Percentiles rank a stretch among this genome's conserved stretches.
Evolutionary conservation across 2,329 filamentous ascomycete genomes (phyloP).

Genomic region (Exophiala aquamarina): DNA sequence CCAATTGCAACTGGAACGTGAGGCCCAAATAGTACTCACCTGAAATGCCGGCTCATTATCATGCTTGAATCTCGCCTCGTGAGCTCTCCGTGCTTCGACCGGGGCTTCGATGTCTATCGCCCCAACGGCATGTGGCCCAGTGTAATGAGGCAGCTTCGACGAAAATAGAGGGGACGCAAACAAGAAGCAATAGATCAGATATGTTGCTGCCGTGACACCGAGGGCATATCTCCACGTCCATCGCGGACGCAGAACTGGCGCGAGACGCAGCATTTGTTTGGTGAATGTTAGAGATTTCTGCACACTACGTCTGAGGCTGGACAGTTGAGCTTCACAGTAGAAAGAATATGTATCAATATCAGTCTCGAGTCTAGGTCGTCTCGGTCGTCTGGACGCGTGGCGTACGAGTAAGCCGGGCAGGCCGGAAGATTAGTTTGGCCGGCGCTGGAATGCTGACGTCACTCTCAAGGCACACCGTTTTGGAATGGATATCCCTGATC

Average conservation of each 20-base stretch:
- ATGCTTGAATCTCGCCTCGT: slow-evolving; percentile 23
- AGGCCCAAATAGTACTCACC: slow-evolving; percentile 8
- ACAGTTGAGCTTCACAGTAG: too few relatives aligned
- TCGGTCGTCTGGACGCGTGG: too few relatives aligned
- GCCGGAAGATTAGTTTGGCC: too few relatives aligned
- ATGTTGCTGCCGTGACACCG: slow-evolving; percentile 14
- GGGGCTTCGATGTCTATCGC: slow-evolving; percentile 28
- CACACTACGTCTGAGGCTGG: too few relatives aligned
- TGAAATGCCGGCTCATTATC: slow-evolving; percentile 22
- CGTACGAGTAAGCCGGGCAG: too few relatives aligned
- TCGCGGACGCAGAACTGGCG: slow-evolving; percentile 12
- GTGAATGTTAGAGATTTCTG: too few relatives aligned
- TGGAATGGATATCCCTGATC: too few relatives aligned
- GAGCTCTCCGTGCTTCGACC: slow-evolving; percentile 19
- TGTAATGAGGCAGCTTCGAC: slow-evolving; percentile 26
- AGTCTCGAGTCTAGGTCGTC: too few relatives aligned
- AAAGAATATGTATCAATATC: too few relatives aligned
- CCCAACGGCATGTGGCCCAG: slow-evolving; percentile 26
- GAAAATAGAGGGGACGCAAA: slow-evolving; percentile 23
- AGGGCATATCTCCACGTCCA: slow-evolving; percentile 26
- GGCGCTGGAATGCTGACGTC: too few relatives aligned
- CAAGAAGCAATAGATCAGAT: slow-evolving; percentile 22
- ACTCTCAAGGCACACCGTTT: too few relatives aligned
- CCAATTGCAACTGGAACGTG: neutral
- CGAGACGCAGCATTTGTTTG: slow-evolving; percentile 6